Percentiles rank a stretch among this genome's conserved stretches.
Conservation (phyloP, 495 filamentous ascomycete genomes). For the Aspergillus homomorphus region DNA sequence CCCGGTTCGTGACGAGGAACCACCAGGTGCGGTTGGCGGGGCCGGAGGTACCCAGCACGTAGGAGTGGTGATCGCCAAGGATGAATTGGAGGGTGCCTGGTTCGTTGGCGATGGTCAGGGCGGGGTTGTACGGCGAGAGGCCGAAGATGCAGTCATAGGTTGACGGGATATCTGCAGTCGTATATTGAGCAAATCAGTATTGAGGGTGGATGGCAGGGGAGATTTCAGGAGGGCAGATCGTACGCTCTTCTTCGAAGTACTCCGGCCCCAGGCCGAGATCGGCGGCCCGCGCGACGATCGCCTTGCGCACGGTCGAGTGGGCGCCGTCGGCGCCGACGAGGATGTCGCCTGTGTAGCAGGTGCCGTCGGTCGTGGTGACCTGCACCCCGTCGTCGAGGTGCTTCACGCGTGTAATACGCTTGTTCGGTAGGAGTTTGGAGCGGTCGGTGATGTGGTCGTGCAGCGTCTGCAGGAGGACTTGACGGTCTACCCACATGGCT, state of each 20-base stretch:
- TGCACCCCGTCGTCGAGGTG: slow-evolving; percentile 20
- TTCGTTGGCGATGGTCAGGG: slow-evolving; percentile 12
- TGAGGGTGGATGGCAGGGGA: neutral
- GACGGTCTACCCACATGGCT: slow-evolving; percentile 29
- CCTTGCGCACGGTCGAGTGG: slow-evolving; percentile 40
- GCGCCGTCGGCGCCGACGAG: slow-evolving; percentile 54
- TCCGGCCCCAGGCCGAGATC: slow-evolving; percentile 17
- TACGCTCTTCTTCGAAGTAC: slow-evolving; percentile 20
- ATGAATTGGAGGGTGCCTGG: slow-evolving; percentile 7
- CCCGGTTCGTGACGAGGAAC: slow-evolving; percentile 24
- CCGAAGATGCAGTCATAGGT: slow-evolving; percentile 28
- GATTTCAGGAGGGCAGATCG: neutral
- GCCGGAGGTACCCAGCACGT: slow-evolving; percentile 20
- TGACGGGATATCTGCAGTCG: slow-evolving; percentile 20
- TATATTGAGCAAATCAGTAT: neutral
- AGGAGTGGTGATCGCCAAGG: slow-evolving; percentile 22
- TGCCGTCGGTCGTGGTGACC: slow-evolving; percentile 35
- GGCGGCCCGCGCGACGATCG: slow-evolving; percentile 36
- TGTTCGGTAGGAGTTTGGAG: slow-evolving; percentile 30
- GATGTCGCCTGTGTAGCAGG: slow-evolving; percentile 36
- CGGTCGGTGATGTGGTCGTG: slow-evolving; percentile 19
- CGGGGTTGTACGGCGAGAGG: slow-evolving; percentile 16
- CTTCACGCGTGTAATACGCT: slow-evolving; percentile 31
- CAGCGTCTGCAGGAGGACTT: slow-evolving; percentile 30
- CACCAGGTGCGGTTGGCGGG: slow-evolving; percentile 23